A percentile compares a stretch with the other conserved stretches of the same genome.
Conservation (phyloP, 192 early-diverging fungal genomes). For the Dimargaris cristalligena region DNA sequence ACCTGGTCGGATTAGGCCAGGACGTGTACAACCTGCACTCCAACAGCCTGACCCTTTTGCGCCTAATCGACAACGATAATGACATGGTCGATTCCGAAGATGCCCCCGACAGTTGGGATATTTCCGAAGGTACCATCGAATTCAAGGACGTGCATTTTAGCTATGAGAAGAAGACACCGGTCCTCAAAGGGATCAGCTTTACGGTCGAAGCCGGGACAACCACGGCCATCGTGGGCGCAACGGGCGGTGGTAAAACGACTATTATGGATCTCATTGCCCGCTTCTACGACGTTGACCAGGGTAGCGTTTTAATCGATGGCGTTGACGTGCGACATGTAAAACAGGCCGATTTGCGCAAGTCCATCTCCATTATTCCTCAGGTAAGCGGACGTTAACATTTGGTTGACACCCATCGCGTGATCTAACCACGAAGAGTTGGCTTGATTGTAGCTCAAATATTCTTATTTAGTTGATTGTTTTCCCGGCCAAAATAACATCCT, state of each 20-base stretch:
- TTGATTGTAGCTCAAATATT: too few species aligned
- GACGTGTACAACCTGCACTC: not conserved
- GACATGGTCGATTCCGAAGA: conserved; percentile 30
- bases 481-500: too few species aligned
- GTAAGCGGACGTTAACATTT: too few species aligned
- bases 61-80: conserved; percentile 27
- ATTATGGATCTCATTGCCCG: conserved; percentile 32
- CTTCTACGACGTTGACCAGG: conserved; percentile 39
- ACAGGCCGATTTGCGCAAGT: conserved; percentile 28
- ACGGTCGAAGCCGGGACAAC: conserved; percentile 33
- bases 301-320: conserved; percentile 40
- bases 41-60: conserved; percentile 29
- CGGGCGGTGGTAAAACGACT: conserved; percentile 32
- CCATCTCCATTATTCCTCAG: conserved; percentile 42
- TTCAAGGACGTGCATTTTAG: conserved; percentile 47
- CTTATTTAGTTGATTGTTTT: too few species aligned
- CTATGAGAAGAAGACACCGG: conserved; percentile 33
- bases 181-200: conserved; percentile 35
- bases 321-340: conserved; percentile 37
- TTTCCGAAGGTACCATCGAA: conserved; percentile 27
- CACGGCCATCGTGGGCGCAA: conserved; percentile 40
- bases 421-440: not conserved
- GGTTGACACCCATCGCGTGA: too few species aligned
- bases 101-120: conserved; percentile 25
- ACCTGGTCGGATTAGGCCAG: not conserved